phyloP scores from a whole-genome alignment of 441 rosid genomes.

The Pelargonium cotyledonis region DNA sequence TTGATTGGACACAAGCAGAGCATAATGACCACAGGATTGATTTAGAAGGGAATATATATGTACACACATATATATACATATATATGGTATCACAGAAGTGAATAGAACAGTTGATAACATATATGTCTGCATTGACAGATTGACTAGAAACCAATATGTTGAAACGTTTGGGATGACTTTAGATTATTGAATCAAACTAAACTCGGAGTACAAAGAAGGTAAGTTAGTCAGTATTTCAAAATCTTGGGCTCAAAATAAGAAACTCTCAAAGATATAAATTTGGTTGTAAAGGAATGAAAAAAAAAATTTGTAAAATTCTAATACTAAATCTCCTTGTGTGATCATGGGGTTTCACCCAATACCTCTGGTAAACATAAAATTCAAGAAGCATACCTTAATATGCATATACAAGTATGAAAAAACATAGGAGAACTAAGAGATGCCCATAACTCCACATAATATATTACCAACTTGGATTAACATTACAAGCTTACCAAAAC shows the following conservation, averaged over 20 bases:
- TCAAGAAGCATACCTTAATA: too few relatives aligned
- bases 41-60: not conserved
- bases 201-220: not conserved
- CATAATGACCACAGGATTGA: not conserved
- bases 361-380: too few relatives aligned
- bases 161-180: too few relatives aligned
- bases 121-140: not conserved
- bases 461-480: conserved; percentile 17
- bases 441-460: conserved; percentile 14
- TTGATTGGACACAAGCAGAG: not conserved
- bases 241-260: conserved; percentile 1
- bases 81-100: too few relatives aligned
- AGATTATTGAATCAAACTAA: not conserved
- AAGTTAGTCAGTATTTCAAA: not conserved
- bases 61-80: too few relatives aligned
- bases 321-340: not conserved
- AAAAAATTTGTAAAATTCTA: not conserved
- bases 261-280: not conserved
- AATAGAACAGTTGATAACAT: not conserved
- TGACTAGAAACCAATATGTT: too few relatives aligned
- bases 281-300: not conserved
- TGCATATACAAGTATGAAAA: too few relatives aligned
- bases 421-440: not conserved
- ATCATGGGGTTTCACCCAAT: too few relatives aligned
- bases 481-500: conserved; percentile 19